These are phyloP conservation scores for Plasmodium inui DNA, from an alignment of 169 alveolate genomes.

Conservation along the genomic window DNA sequence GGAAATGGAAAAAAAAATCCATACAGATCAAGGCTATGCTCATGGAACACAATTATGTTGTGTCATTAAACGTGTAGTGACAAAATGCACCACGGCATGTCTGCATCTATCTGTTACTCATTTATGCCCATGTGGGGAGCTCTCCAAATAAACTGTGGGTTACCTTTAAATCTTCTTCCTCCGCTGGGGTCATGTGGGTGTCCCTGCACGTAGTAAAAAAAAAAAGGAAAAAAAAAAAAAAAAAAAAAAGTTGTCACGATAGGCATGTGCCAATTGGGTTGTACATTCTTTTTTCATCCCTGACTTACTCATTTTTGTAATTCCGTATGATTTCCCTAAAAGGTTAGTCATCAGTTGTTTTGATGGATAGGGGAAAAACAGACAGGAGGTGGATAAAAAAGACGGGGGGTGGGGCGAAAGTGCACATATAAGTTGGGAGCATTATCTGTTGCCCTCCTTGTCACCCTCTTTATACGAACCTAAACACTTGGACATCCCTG, in stretches of 20 bases:
- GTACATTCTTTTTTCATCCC: neutral
- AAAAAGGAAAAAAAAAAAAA: neutral
- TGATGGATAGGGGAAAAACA: neutral
- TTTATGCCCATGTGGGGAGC: neutral
- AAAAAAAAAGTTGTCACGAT: neutral
- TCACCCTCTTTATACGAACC: constrained; percentile 2
- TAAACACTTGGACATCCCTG: constrained; percentile 62
- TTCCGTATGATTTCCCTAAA: constrained; percentile 64
- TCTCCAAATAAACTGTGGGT: neutral
- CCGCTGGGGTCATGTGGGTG: constrained; percentile 16
- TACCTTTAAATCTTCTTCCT: constrained; percentile 60
- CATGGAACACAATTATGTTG: neutral
- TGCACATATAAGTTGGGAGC: neutral
- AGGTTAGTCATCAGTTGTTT: neutral
- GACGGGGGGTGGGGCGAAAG: neutral
- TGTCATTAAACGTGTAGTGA: neutral
- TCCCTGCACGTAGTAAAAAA: constrained; percentile 4
- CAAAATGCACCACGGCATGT: neutral
- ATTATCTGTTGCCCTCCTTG: neutral
- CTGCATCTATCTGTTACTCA: neutral
- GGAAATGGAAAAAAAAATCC: neutral
- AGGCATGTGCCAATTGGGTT: neutral
- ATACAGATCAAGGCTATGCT: neutral
- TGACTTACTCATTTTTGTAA: constrained; percentile 50
- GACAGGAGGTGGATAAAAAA: too few species aligned